A percentile compares a stretch with the other conserved stretches of the same genome.
phyloP scores from a whole-genome alignment of 2,329 filamentous ascomycete genomes.

The Claviceps maximensis region DNA sequence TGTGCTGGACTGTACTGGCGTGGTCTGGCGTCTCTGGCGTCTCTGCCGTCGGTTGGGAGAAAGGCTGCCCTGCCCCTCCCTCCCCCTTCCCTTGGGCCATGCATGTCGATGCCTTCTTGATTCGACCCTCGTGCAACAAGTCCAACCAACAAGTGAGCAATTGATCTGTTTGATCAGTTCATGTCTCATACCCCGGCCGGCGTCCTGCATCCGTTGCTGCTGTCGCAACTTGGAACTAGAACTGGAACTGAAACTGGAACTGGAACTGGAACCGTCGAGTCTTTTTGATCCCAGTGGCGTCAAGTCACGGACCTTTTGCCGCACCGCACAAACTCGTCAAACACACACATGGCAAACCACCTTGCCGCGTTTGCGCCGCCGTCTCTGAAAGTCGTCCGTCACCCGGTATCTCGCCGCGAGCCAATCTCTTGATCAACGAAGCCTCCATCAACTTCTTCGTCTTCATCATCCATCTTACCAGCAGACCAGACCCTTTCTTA shows the following conservation, averaged over 20 bases:
- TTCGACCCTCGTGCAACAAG: conserved; percentile 9
- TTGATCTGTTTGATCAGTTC: not conserved
- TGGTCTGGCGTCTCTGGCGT: too few species aligned
- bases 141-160: too few species aligned
- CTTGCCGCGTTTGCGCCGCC: not conserved
- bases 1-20: too few species aligned
- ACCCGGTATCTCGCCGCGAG: not conserved
- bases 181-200: not conserved
- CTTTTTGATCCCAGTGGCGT: not conserved
- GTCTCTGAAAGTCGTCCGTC: conserved; percentile 1
- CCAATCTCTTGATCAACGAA: conserved; percentile 12
- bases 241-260: too few species aligned
- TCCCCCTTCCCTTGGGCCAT: conserved; percentile 16
- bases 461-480: not conserved
- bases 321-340: too few species aligned
- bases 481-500: not conserved
- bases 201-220: conserved; percentile 1
- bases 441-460: not conserved
- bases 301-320: conserved; percentile 1
- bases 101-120: conserved; percentile 24
- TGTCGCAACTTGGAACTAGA: conserved; percentile 5
- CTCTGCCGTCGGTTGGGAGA: too few species aligned
- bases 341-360: conserved; percentile 1
- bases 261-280: conserved; percentile 1
- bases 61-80: too few species aligned